Base-by-base conservation (phyloP, 805 yeast species). In the Candida boleticola region DNA sequence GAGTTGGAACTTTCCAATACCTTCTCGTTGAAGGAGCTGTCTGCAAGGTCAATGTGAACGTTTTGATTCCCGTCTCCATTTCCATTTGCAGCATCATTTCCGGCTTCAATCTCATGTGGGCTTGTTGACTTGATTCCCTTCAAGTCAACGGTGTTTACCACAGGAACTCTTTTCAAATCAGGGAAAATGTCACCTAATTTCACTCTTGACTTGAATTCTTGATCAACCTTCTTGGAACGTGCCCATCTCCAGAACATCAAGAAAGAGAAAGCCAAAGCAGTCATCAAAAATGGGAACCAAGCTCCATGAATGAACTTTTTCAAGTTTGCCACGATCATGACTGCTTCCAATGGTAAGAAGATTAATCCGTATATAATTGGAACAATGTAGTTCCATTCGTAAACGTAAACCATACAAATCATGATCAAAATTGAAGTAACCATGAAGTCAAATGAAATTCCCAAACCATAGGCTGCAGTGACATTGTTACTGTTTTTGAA, bases 401-500 rank as follows among this genome's bases (percentile, higher is more conserved):
- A 76, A 21, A 76, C 80, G 44, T 74, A 74, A 2, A 70, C 47
- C 58, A 79, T 60, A 41, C 75, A 66, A 23, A 77, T 53, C 7
- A 73, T 43, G 41, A 77, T 66, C 57, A 79, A 60, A 9, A 54
- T 42, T 0, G 81, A 68, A 1, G 85, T 80, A 38, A 80, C 68
- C 20, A 77, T 45, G 48, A 80, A 76, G 51, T 78, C 84, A 43
- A 78, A 53, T 1, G 82, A 63, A 27, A 79, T 76, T 18, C 83
- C 82, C 43, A 79, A 66, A 13, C 83, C 84, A 52, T 79, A 80
- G 10, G 83, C 83, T 4, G 81, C 75, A 0, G 83, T 76, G 29
- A 79, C 80, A 31, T 63, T 66, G 50, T 66, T 63, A 25, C 76
- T 66, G 49, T 64, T 76, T 44, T 66, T 61, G 58, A 77, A 79